These are phyloP conservation scores for Wakefieldia striispora DNA, from an alignment of 768 basidiomycete species.

Conservation along the genomic window DNA sequence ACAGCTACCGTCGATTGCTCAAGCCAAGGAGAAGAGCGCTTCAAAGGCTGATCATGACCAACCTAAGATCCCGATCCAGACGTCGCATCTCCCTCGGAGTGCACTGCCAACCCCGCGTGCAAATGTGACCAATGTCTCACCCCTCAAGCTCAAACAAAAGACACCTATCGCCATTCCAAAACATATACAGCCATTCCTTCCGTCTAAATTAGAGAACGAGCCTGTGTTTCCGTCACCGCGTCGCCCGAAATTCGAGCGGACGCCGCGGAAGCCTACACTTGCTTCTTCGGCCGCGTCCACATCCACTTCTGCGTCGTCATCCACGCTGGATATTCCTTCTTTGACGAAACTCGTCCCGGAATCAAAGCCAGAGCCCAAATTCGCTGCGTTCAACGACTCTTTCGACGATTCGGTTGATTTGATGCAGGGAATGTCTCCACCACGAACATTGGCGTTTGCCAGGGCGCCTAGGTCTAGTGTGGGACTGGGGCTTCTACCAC, in stretches of 20 bases:
- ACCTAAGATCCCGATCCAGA: slow-evolving; percentile 35
- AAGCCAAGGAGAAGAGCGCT: slow-evolving; percentile 46
- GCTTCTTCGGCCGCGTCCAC: slow-evolving; percentile 24
- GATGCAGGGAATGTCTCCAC: slow-evolving; percentile 48
- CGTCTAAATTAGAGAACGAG: slow-evolving; percentile 64
- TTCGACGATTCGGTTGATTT: slow-evolving; percentile 41
- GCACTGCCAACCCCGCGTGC: slow-evolving; percentile 37
- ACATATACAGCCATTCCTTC: slow-evolving; percentile 59
- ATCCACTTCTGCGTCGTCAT: slow-evolving; percentile 33
- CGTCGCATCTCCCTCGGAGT: slow-evolving; percentile 26
- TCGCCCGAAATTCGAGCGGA: slow-evolving; percentile 29
- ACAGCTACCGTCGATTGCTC: slow-evolving; percentile 30
- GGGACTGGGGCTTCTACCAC: slow-evolving; percentile 33
- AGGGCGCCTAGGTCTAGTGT: slow-evolving; percentile 37
- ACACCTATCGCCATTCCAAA: slow-evolving; percentile 53
- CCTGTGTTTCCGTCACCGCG: slow-evolving; percentile 45
- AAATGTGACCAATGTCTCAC: slow-evolving; percentile 39
- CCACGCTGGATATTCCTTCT: slow-evolving; percentile 51
- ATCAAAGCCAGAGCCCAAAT: slow-evolving; percentile 44
- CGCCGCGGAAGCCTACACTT: slow-evolving; percentile 25
- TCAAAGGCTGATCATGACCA: slow-evolving; percentile 48
- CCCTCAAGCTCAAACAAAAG: slow-evolving; percentile 55
- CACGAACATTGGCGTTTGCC: slow-evolving; percentile 52
- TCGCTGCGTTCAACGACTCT: slow-evolving; percentile 30
- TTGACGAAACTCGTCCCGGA: slow-evolving; percentile 34